Conservation (phyloP, 192 early-diverging fungal species). For the Rhizoclosmatium sp. region DNA sequence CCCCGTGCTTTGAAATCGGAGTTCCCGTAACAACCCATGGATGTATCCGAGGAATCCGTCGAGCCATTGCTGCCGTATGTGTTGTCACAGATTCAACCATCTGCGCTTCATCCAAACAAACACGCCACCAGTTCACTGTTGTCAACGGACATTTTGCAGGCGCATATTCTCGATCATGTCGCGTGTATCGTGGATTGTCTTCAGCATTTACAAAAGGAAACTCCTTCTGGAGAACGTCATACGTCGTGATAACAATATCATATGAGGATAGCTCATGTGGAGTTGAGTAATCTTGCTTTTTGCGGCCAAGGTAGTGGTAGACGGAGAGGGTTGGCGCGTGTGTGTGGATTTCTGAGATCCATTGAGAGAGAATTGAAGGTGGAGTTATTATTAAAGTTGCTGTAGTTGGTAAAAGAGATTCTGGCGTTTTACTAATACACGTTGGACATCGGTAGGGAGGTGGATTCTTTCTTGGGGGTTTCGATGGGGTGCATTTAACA, state of each 20-base stretch:
- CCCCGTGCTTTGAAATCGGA: conserved; percentile 49
- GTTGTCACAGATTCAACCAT: conserved; percentile 65
- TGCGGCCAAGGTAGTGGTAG: conserved; percentile 51
- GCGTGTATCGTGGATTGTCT: conserved; percentile 45
- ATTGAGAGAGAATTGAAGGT: conserved; percentile 68
- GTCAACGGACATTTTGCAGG: conserved; percentile 57
- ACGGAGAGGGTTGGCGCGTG: conserved; percentile 60
- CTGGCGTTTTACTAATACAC: background rate
- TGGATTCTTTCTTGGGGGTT: background rate
- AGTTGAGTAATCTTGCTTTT: conserved; percentile 11
- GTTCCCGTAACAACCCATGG: conserved; percentile 75
- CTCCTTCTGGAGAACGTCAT: conserved; percentile 61
- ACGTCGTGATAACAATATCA: conserved; percentile 71
- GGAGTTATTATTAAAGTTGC: conserved; percentile 75
- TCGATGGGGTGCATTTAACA: background rate
- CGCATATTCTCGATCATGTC: conserved; percentile 41
- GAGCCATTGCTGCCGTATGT: conserved; percentile 61
- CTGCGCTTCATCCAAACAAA: conserved; percentile 74
- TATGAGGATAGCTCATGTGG: conserved; percentile 44
- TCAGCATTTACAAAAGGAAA: conserved; percentile 52
- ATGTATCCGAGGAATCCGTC: conserved; percentile 60
- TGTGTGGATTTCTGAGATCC: conserved; percentile 61
- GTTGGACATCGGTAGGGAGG: background rate
- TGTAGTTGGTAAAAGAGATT: background rate
- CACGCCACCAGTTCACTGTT: conserved; percentile 64